Evolutionary conservation across 2,329 filamentous ascomycete genomes (phyloP).

Genomic region (Aspergillus persii): DNA sequence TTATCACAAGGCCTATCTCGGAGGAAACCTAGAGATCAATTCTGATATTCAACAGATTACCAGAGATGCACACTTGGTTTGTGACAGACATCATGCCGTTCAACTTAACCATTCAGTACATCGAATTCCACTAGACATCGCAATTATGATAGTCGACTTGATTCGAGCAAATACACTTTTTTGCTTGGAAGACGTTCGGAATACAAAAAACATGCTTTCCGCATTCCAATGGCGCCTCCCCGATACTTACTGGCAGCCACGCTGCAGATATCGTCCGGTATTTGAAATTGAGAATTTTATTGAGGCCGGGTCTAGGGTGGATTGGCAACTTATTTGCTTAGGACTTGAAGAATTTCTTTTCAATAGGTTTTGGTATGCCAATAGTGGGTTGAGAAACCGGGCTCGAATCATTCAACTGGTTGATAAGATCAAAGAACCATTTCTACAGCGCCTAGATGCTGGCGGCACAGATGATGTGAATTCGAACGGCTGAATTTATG

Average conservation of each 20-base stretch:
- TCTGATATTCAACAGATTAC: background rate
- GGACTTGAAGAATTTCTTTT: conserved; percentile 1
- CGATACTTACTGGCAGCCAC: conserved; percentile 7
- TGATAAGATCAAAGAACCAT: background rate
- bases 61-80: background rate
- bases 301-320: background rate
- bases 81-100: background rate
- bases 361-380: background rate
- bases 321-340: background rate
- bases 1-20: too few species aligned
- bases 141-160: background rate
- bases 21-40: background rate
- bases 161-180: background rate
- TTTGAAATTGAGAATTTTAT: conserved; percentile 7
- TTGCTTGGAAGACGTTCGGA: background rate
- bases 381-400: background rate
- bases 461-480: background rate
- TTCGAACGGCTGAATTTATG: too few species aligned
- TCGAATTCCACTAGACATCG: background rate
- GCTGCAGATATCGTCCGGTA: background rate
- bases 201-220: conserved; percentile 1
- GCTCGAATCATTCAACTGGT: background rate
- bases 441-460: background rate
- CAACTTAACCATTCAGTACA: background rate
- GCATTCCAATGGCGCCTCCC: conserved; percentile 9